Base-by-base conservation (phyloP, 495 filamentous ascomycete species). In the Aspergillus baeticus region DNA sequence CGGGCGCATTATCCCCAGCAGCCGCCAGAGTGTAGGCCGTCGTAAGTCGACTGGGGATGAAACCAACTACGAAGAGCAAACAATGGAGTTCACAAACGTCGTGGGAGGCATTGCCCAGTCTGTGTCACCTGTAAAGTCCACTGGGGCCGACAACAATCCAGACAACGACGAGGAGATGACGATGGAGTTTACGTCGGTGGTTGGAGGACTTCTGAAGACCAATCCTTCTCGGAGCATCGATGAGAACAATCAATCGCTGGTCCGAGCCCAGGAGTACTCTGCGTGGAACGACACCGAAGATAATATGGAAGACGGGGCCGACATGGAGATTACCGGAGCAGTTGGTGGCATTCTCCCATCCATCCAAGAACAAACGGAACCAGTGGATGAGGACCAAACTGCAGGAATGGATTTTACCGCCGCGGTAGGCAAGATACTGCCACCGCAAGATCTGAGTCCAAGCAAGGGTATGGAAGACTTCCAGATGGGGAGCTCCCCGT, bases 61-160 rank as follows among this genome's bases (percentile, higher is more conserved):
- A 57, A 76, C 71, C 0, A 70, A 63, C 42, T 75, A 75, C 26
- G 76, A 77, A 20, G 85, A 91, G 35, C 79, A 84, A 63, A 86
- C 90, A 2, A 89, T 92, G 88, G 87, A 93, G 54, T 77, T 95
- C 50, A 94, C 89, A 3, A 84, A 78, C 61, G 88, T 84, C 35
- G 74, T 92, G 42, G 90, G 91, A 46, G 82, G 83, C 21, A 91
- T 87, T 49, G 63, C 72, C 20, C 60, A 62, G 37, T 53, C 67
- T 22, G 39, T 55, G 17, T 71, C 73, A 20, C 68, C 73, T n/a
- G 68, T 66, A 21, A 68, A 70, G 29, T 74, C 69, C 31, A 65
- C 66, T 46, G 70, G 68, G 52, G 47, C 68, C 43, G 55, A 68
- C 48, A 69, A 74, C 58, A 63, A 72, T 29, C 65, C 44, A 7